Percentiles rank a stretch among this genome's conserved stretches.
Evolutionary conservation across 2,329 filamentous ascomycete genomes (phyloP).

Genomic region (Endothia cerciana): DNA sequence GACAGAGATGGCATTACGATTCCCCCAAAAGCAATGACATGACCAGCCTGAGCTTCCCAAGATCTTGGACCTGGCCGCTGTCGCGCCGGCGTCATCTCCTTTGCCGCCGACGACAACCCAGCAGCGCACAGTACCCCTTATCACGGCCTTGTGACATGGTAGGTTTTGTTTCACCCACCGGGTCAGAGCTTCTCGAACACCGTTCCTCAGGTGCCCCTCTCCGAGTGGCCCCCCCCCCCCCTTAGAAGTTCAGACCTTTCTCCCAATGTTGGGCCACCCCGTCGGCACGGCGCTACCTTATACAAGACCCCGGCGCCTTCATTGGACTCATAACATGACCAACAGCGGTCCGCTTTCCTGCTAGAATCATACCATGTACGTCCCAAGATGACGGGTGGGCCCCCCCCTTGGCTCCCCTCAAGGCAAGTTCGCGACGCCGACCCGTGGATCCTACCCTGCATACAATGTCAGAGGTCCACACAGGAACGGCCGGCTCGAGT

Average conservation of each 20-base stretch:
- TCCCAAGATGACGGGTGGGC: too few species aligned
- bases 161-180: conserved; percentile 7
- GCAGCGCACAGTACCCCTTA: conserved; percentile 17
- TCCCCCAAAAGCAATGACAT: conserved; percentile 26
- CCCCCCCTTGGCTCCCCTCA: too few species aligned
- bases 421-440: too few species aligned
- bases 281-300: too few species aligned
- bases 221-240: background rate
- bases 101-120: conserved; percentile 15
- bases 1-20: conserved; percentile 24
- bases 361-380: too few species aligned
- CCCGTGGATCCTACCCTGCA: background rate
- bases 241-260: background rate
- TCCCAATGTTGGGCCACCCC: background rate
- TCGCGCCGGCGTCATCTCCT: conserved; percentile 10
- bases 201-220: background rate
- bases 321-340: too few species aligned
- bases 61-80: too few species aligned
- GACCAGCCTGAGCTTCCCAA: background rate
- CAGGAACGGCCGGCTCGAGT: too few species aligned
- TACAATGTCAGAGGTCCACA: too few species aligned
- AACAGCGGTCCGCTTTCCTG: too few species aligned
- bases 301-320: background rate
- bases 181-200: conserved; percentile 10
- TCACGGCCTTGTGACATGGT: conserved; percentile 16